phyloP scores from a whole-genome alignment of 2,329 filamentous ascomycete genomes.

The Allantophomopsis lycopodina region DNA sequence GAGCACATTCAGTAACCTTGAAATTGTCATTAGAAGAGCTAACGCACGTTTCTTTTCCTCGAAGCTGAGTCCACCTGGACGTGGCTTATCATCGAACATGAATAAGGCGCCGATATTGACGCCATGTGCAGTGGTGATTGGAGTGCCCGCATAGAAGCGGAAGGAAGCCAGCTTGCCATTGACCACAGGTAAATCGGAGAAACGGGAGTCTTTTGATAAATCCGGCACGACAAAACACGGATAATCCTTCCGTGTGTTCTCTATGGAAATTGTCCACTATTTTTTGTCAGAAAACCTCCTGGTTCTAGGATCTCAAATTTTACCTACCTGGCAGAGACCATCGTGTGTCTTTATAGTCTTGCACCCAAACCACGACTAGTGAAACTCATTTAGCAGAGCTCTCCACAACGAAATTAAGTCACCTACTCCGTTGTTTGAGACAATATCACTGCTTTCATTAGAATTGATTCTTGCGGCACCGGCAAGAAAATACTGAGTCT shows the following conservation, averaged over 20 bases:
- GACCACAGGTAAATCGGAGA: constrained; percentile 9
- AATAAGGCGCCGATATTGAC: constrained; percentile 15
- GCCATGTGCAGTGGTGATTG: constrained; percentile 11
- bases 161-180: constrained; percentile 8
- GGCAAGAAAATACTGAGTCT: constrained; percentile 14
- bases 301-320: neutral
- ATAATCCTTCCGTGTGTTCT: constrained; percentile 6
- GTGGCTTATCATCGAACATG: constrained; percentile 23
- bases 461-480: constrained; percentile 6
- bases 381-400: no score
- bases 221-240: constrained; percentile 12
- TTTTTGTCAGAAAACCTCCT: neutral
- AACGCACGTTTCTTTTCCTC: constrained; percentile 16
- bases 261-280: constrained; percentile 9
- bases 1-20: neutral
- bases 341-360: constrained; percentile 10
- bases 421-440: constrained; percentile 4
- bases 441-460: constrained; percentile 1
- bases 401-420: no score
- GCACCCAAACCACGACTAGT: constrained; percentile 12
- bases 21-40: neutral
- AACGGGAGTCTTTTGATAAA: constrained; percentile 9
- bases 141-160: constrained; percentile 14
- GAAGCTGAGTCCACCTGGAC: constrained; percentile 23
- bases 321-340: constrained; percentile 14